These are phyloP conservation scores for Lycium barbarum DNA, from an alignment of 257 asterid species.

Conservation along the genomic window DNA sequence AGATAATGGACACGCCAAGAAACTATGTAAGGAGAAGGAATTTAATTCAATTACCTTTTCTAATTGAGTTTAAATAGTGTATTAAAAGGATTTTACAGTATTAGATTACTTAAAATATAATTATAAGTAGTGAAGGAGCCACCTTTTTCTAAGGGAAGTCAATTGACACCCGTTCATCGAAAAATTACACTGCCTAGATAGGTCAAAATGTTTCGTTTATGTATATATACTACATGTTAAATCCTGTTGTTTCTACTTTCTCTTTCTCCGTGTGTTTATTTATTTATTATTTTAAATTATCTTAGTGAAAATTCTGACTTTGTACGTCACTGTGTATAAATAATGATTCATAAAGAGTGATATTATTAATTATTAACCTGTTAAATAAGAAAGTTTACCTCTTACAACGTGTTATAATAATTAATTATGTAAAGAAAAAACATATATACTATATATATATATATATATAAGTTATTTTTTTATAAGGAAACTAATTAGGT, in stretches of 20 bases:
- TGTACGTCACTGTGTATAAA: neutral
- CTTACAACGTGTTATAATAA: neutral
- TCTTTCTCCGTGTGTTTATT: neutral
- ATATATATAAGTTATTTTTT: neutral
- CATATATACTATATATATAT: neutral
- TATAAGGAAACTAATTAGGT: neutral
- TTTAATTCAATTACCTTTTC: neutral
- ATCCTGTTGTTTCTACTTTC: neutral
- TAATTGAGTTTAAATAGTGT: neutral
- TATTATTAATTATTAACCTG: neutral
- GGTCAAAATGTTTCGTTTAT: no score
- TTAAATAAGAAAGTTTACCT: neutral
- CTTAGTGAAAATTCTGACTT: neutral
- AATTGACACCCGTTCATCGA: no score
- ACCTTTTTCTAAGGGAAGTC: neutral
- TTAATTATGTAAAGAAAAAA: neutral
- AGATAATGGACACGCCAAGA: slow-evolving; percentile 67
- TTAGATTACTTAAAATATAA: neutral
- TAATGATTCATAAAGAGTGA: neutral
- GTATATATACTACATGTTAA: neutral
- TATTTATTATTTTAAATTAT: neutral
- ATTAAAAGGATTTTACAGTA: neutral
- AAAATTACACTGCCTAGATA: no score
- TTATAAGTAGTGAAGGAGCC: neutral
- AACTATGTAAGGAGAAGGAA: slow-evolving; percentile 20